Conservation (phyloP, 805 yeast species). For the Teunomyces aglyptinius region DNA sequence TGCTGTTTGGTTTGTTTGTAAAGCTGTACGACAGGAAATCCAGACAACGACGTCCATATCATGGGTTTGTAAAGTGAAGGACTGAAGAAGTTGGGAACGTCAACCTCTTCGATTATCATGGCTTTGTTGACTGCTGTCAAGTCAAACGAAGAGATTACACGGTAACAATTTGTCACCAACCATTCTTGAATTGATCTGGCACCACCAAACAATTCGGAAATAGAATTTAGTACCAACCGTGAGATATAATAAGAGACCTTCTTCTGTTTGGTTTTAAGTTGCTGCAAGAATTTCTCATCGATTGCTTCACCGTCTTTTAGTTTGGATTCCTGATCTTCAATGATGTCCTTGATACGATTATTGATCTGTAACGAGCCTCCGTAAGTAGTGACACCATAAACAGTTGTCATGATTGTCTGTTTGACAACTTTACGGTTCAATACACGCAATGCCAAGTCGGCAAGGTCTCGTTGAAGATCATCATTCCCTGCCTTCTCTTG, state of each 20-base stretch:
- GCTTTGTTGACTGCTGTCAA: slow-evolving; percentile 10
- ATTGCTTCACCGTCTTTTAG: not conserved
- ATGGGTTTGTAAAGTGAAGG: slow-evolving; percentile 28
- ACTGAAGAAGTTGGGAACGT: slow-evolving; percentile 16
- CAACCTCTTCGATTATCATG: not conserved
- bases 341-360: slow-evolving; percentile 19
- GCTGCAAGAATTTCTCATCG: not conserved
- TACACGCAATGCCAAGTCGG: not conserved
- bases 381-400: slow-evolving; percentile 40
- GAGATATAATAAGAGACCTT: slow-evolving; percentile 18
- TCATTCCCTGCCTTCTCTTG: slow-evolving; percentile 9
- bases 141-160: slow-evolving; percentile 30
- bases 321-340: slow-evolving; percentile 14
- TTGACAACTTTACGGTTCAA: slow-evolving; percentile 32
- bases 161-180: slow-evolving; percentile 28
- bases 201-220: slow-evolving; percentile 29
- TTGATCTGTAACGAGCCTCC: slow-evolving; percentile 38
- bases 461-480: not conserved
- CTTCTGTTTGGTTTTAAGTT: not conserved
- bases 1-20: slow-evolving; percentile 20
- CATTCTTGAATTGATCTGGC: slow-evolving; percentile 36
- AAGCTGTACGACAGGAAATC: slow-evolving; percentile 41
- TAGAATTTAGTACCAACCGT: slow-evolving; percentile 20
- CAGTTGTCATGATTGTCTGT: slow-evolving; percentile 46
- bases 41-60: slow-evolving; percentile 42